A percentile compares a stretch with the other conserved stretches of the same genome.
These are phyloP conservation scores for Wickerhamomyces chambardii DNA, from an alignment of 805 yeast genomes.

Conservation along the genomic window DNA sequence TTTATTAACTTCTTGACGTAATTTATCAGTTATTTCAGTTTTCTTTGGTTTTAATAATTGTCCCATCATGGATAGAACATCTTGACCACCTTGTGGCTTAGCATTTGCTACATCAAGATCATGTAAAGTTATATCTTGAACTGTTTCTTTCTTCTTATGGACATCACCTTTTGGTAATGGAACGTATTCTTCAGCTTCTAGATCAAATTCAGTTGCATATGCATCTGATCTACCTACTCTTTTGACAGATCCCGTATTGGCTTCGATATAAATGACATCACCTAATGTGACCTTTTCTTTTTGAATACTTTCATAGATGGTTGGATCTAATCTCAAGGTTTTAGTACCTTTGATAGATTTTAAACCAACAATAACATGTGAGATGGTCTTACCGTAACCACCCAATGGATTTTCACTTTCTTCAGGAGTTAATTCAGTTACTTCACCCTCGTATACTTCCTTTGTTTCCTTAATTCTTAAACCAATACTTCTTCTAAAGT, in stretches of 20 bases:
- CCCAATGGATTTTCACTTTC: slow-evolving; percentile 96
- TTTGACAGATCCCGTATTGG: slow-evolving; percentile 95
- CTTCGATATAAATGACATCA: slow-evolving; percentile 94
- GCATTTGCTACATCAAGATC: slow-evolving; percentile 96
- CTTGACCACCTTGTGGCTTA: slow-evolving; percentile 96
- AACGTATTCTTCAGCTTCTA: slow-evolving; percentile 97
- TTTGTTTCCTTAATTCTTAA: slow-evolving; percentile 93
- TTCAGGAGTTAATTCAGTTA: slow-evolving; percentile 90
- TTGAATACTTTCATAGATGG: slow-evolving; percentile 87
- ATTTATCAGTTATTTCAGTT: slow-evolving; percentile 94
- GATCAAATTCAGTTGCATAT: slow-evolving; percentile 94
- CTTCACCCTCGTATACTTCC: slow-evolving; percentile 98
- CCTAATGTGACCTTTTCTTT: slow-evolving; percentile 93
- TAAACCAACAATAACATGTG: slow-evolving; percentile 90
- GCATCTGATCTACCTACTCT: slow-evolving; percentile 98
- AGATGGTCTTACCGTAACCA: slow-evolving; percentile 94
- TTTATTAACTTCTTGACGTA: slow-evolving; percentile 88
- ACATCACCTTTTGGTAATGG: slow-evolving; percentile 99
- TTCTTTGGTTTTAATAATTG: slow-evolving; percentile 92
- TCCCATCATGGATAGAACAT: slow-evolving; percentile 92
- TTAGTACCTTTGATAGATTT: slow-evolving; percentile 90
- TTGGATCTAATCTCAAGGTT: slow-evolving; percentile 82
- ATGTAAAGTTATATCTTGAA: slow-evolving; percentile 94
- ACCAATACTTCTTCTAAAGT: slow-evolving; percentile 94
- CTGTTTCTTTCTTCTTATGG: slow-evolving; percentile 95